A percentile compares a stretch with the other conserved stretches of the same genome.
These are phyloP conservation scores for Kalmusia sp. DNA, from an alignment of 2,329 filamentous ascomycete species.

Conservation along the genomic window DNA sequence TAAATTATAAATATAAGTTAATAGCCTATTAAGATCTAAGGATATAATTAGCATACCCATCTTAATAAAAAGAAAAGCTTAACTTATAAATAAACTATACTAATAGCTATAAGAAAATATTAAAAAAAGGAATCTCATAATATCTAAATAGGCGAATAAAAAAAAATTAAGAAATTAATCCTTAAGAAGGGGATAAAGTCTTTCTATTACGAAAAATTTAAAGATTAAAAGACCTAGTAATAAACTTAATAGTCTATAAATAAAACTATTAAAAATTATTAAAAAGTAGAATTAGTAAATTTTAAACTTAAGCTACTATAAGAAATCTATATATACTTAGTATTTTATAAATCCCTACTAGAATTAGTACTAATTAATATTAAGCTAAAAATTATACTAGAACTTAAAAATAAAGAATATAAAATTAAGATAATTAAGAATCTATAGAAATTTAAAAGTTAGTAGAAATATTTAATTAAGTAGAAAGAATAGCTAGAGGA, in stretches of 20 bases:
- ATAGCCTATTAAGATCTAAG: background rate
- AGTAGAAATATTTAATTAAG: too few species aligned
- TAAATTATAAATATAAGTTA: conserved; percentile 10
- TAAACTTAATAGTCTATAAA: too few species aligned
- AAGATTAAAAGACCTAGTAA: background rate
- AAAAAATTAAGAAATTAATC: conserved; percentile 12
- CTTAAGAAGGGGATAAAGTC: conserved; percentile 7
- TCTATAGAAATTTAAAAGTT: too few species aligned
- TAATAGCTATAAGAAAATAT: background rate
- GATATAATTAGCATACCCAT: background rate
- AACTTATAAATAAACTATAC: conserved; percentile 3
- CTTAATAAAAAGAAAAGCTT: background rate
- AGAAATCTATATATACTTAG: background rate
- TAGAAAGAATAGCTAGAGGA: too few species aligned
- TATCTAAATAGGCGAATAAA: conserved; percentile 3
- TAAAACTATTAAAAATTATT: too few species aligned
- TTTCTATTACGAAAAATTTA: conserved; percentile 6
- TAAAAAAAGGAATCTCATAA: background rate
- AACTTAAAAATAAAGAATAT: too few species aligned
- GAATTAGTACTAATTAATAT: conserved; percentile 3
- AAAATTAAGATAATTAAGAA: too few species aligned
- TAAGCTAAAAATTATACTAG: too few species aligned
- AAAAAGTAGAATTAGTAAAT: too few species aligned
- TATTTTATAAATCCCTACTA: too few species aligned
- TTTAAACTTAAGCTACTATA: background rate